These are phyloP conservation scores for Flaveria sonorensis DNA, from an alignment of 129 eudicot genomes.

Conservation along the genomic window DNA sequence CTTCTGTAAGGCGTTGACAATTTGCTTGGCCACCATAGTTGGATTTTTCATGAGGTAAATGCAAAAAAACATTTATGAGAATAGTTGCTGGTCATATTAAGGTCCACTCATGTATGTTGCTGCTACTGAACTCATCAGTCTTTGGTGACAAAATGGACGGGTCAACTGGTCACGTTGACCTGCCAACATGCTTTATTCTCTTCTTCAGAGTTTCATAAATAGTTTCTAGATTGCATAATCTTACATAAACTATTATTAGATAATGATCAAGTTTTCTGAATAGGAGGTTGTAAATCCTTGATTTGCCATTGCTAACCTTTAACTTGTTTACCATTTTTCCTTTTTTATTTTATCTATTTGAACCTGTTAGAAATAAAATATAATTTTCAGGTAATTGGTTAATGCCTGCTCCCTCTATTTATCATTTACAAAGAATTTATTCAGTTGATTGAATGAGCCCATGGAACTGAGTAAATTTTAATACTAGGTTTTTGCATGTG, in stretches of 20 bases:
- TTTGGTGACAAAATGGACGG: neutral
- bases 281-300: neutral
- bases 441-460: neutral
- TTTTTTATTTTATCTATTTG: neutral
- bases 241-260: neutral
- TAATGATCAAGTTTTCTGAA: neutral
- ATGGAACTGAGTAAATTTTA: neutral
- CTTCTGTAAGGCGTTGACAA: neutral
- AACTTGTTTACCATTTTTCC: neutral
- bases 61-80: neutral
- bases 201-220: neutral
- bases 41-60: neutral
- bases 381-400: slow-evolving; percentile 3
- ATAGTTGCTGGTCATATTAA: neutral
- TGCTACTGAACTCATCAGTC: neutral
- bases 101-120: neutral
- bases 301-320: neutral
- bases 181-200: neutral
- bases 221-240: neutral
- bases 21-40: neutral
- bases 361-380: neutral
- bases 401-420: neutral
- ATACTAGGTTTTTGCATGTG: neutral
- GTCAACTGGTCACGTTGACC: neutral
- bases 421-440: neutral